phyloP scores from a whole-genome alignment of 495 filamentous ascomycete species.

The Podospora anserina region DNA sequence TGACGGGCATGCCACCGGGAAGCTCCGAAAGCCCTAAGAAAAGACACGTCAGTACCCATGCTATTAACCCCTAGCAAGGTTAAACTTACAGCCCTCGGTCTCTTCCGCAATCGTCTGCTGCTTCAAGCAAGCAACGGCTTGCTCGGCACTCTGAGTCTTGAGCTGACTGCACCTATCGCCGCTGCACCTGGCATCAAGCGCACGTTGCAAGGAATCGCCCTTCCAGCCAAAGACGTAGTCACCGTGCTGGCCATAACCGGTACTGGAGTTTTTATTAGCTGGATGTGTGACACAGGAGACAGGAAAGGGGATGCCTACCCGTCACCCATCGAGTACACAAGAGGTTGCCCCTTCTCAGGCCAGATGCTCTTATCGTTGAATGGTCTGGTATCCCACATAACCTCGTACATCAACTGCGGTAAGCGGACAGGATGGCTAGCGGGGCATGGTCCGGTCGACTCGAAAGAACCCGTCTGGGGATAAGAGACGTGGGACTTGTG shows the following conservation, averaged over 20 bases:
- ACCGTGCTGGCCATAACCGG: conserved; percentile 46
- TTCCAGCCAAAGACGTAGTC: conserved; percentile 56
- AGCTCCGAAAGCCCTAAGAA: conserved; percentile 8
- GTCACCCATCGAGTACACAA: conserved; percentile 51
- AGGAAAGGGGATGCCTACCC: conserved; percentile 18
- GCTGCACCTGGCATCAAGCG: conserved; percentile 48
- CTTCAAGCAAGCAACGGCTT: conserved; percentile 34
- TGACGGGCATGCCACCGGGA: conserved; percentile 14
- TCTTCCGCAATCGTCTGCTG: conserved; percentile 33
- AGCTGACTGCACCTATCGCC: conserved; percentile 40
- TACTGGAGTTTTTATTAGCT: conserved; percentile 14
- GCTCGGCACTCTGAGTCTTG: conserved; percentile 32
- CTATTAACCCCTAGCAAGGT: background rate
- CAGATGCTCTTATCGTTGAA: conserved; percentile 46
- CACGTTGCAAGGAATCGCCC: conserved; percentile 45
- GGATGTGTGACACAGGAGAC: background rate
- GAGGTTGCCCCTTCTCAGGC: conserved; percentile 45
- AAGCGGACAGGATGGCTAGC: conserved; percentile 44
- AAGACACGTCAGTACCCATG: background rate
- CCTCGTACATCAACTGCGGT: conserved; percentile 51
- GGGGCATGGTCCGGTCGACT: conserved; percentile 41
- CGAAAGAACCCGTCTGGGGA: conserved; percentile 39
- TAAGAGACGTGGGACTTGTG: conserved; percentile 53
- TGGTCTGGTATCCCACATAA: conserved; percentile 46
- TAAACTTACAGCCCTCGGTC: conserved; percentile 35